A percentile compares a stretch with the other conserved stretches of the same genome.
Evolutionary conservation across 2,329 filamentous ascomycete species (phyloP).

Genomic region (Phialemonium atrogriseum): DNA sequence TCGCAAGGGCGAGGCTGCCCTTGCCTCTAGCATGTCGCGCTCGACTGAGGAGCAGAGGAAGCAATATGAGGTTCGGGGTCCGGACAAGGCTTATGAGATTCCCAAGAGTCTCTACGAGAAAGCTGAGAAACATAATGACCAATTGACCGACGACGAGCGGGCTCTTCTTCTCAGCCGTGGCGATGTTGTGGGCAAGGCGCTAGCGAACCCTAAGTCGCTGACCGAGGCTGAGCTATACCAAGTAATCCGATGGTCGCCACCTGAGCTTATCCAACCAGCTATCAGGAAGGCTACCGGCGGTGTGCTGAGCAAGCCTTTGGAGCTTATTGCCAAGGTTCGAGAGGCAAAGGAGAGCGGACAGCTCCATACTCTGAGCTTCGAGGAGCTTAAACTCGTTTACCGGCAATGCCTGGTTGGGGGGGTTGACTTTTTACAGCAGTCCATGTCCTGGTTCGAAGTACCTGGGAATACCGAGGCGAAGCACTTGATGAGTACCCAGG

Average conservation of each 20-base stretch:
- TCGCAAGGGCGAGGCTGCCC: too few species aligned
- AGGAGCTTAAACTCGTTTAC: constrained; percentile 1
- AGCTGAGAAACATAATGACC: constrained; percentile 8
- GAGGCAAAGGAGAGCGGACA: constrained; percentile 1
- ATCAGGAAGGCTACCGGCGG: constrained; percentile 3
- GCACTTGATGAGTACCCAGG: too few species aligned
- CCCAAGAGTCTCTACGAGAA: constrained; percentile 9
- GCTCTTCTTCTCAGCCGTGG: constrained; percentile 9
- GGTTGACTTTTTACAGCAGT: too few species aligned
- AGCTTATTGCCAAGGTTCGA: constrained; percentile 1
- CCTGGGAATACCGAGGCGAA: too few species aligned
- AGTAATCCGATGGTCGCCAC: constrained; percentile 8
- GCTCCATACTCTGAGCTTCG: constrained; percentile 1
- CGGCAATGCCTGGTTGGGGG: too few species aligned
- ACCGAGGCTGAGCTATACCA: constrained; percentile 6
- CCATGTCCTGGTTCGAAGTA: too few species aligned
- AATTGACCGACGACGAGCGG: constrained; percentile 10
- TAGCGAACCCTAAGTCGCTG: constrained; percentile 9
- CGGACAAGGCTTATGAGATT: constrained; percentile 4
- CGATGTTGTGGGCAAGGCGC: constrained; percentile 8
- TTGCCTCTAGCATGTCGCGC: too few species aligned
- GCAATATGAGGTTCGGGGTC: too few species aligned
- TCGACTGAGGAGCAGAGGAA: too few species aligned
- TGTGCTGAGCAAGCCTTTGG: not conserved
- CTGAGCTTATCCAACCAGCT: constrained; percentile 4